Conservation (phyloP, 768 basidiomycete species). For the Tulasnella sp. region DNA sequence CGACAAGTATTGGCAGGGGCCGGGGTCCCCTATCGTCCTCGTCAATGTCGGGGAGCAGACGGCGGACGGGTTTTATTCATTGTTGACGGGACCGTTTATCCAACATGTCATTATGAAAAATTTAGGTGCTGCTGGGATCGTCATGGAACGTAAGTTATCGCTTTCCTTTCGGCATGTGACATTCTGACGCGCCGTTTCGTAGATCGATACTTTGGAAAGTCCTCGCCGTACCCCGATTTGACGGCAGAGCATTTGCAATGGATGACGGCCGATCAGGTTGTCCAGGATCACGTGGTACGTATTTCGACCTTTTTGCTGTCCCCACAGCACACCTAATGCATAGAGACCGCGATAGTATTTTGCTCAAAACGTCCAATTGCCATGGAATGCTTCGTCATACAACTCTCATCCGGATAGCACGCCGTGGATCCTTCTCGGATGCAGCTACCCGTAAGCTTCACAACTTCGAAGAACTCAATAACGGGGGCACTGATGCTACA, state of each 20-base stretch:
- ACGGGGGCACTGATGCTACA: background rate
- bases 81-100: background rate
- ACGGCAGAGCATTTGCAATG: conserved; percentile 6
- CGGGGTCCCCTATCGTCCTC: conserved; percentile 13
- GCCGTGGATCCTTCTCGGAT: conserved; percentile 6
- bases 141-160: conserved; percentile 14
- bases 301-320: background rate
- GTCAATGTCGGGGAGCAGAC: conserved; percentile 11
- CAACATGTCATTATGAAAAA: background rate
- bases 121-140: conserved; percentile 12
- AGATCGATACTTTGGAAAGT: conserved; percentile 14
- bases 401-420: background rate
- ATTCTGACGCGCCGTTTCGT: background rate
- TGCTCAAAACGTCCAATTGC: conserved; percentile 9
- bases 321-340: background rate
- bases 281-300: conserved; percentile 8
- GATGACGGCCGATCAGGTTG: background rate
- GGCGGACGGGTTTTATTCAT: conserved; percentile 2
- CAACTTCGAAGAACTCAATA: background rate
- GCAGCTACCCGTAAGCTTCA: conserved; percentile 8
- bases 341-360: conserved; percentile 3
- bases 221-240: background rate
- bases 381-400: background rate
- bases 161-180: background rate
- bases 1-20: background rate